Evolutionary conservation across 768 basidiomycete species (phyloP).

Genomic region (Russula virescens): DNA sequence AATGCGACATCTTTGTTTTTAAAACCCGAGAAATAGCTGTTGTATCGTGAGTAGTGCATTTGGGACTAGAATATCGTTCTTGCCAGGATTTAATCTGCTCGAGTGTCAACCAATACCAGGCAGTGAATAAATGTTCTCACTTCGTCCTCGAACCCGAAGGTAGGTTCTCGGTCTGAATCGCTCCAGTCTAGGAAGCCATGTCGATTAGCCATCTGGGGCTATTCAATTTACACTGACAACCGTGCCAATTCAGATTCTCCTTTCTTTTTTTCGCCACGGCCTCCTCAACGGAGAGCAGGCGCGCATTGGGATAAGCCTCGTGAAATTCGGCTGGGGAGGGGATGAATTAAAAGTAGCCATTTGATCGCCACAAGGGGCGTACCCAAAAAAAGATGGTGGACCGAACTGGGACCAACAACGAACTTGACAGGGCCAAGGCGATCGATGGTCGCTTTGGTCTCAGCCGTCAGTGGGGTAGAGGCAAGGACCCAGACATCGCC

Average conservation of each 20-base stretch:
- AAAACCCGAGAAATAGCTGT: constrained; percentile 64
- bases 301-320: constrained; percentile 63
- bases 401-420: constrained; percentile 51
- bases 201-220: background rate
- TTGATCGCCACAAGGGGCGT: constrained; percentile 17
- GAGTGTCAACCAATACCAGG: background rate
- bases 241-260: constrained; percentile 50
- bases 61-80: background rate
- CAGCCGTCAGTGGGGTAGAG: constrained; percentile 62
- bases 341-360: constrained; percentile 26
- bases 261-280: constrained; percentile 48
- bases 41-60: background rate
- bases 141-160: constrained; percentile 77
- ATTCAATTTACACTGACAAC: constrained; percentile 40
- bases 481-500: constrained; percentile 81
- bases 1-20: constrained; percentile 81
- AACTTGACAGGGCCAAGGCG: constrained; percentile 67
- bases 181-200: constrained; percentile 29
- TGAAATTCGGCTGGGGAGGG: constrained; percentile 46
- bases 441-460: constrained; percentile 57
- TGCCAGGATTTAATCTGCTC: constrained; percentile 32
- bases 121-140: constrained; percentile 29
- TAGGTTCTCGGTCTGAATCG: constrained; percentile 39
- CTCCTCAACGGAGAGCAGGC: constrained; percentile 61
- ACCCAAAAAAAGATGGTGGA: constrained; percentile 59